Evolutionary conservation across 805 yeast genomes (phyloP).

Genomic region (Ogataea paraovalis): DNA sequence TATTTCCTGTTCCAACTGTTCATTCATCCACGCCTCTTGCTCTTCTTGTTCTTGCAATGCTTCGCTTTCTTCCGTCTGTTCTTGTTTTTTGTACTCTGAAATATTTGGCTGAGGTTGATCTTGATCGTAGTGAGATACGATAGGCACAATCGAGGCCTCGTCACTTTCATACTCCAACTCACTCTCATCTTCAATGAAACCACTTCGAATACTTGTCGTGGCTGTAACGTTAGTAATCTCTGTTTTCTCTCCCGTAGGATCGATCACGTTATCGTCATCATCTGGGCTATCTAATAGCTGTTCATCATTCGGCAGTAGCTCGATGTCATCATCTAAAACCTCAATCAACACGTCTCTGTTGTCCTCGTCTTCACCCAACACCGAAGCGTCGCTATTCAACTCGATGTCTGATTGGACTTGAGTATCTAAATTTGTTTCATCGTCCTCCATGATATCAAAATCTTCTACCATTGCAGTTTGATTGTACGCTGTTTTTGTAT

Average conservation of each 20-base stretch:
- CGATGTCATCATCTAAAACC: not conserved
- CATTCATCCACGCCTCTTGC: not conserved
- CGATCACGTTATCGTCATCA: not conserved
- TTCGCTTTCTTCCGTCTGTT: not conserved
- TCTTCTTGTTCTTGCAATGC: not conserved
- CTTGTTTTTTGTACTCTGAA: no score
- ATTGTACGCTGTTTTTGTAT: not conserved
- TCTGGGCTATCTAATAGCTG: not conserved
- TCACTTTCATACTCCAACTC: slow-evolving; percentile 31
- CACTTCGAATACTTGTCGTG: not conserved
- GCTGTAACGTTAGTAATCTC: not conserved
- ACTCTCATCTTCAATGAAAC: slow-evolving; percentile 18
- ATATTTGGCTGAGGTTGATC: no score
- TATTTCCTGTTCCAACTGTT: not conserved
- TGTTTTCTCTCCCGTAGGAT: not conserved
- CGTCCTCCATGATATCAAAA: slow-evolving; percentile 1
- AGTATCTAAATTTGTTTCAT: slow-evolving; percentile 1
- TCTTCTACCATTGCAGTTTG: not conserved
- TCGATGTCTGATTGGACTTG: slow-evolving; percentile 9
- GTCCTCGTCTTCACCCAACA: slow-evolving; percentile 9
- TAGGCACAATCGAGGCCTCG: slow-evolving; percentile 18
- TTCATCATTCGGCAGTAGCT: not conserved
- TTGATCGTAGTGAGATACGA: not conserved
- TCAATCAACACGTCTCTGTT: not conserved
- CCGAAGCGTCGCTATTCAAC: slow-evolving; percentile 7